Conservation (phyloP, 768 basidiomycete species). For the Termitomyces heimii region DNA sequence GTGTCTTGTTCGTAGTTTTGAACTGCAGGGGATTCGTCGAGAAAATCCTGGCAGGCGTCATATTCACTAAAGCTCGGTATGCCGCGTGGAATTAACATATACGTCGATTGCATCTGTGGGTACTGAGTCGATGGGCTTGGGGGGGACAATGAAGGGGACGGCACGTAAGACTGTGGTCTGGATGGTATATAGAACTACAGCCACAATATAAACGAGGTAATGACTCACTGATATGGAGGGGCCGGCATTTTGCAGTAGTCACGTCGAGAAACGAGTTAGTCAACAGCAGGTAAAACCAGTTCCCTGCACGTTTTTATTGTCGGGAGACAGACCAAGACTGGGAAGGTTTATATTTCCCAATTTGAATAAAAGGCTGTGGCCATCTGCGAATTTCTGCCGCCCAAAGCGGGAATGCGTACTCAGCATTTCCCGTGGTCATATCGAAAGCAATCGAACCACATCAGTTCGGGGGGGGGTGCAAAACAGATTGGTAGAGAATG, state of each 20-base stretch:
- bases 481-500: slow-evolving; percentile 1
- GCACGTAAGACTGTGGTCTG: slow-evolving; percentile 6
- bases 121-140: not conserved
- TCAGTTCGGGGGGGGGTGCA: slow-evolving; percentile 3
- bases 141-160: slow-evolving; percentile 2
- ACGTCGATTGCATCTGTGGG: slow-evolving; percentile 1
- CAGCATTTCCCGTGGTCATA: slow-evolving; percentile 1
- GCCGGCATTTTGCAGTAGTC: slow-evolving; percentile 9
- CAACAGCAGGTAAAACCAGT: slow-evolving; percentile 10
- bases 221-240: slow-evolving; percentile 14
- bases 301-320: slow-evolving; percentile 11
- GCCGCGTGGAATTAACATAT: slow-evolving; percentile 6
- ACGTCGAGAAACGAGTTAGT: slow-evolving; percentile 4
- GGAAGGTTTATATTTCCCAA: slow-evolving; percentile 7
- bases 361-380: slow-evolving; percentile 15
- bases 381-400: not conserved
- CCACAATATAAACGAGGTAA: not conserved
- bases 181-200: not conserved
- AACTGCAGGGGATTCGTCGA: not conserved
- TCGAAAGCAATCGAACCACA: slow-evolving; percentile 5
- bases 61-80: slow-evolving; percentile 6
- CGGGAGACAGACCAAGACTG: slow-evolving; percentile 10
- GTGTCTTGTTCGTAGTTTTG: not conserved
- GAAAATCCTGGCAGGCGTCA: not conserved
- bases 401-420: slow-evolving; percentile 7